Base-by-base conservation (phyloP, 148 eudicot species). In the Amaranthus palmeri region DNA sequence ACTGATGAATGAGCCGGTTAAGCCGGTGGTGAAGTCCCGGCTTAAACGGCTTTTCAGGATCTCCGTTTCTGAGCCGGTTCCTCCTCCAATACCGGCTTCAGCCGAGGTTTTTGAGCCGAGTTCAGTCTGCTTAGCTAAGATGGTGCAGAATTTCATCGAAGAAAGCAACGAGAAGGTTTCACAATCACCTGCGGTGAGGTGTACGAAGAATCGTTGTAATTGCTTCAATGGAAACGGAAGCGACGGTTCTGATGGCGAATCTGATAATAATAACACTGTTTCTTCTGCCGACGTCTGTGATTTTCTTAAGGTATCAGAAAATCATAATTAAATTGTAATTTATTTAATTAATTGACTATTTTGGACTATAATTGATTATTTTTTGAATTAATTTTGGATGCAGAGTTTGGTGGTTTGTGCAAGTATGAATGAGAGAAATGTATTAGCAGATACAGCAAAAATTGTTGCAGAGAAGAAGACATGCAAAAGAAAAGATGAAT, bases 81-180 rank as follows among this genome's bases (percentile, higher is more conserved):
- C 25, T 10, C 18, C 58, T 42, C 42, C 70, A 72, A 65, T 55
- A 78, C 82, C 15, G 83, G 72, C 41, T 56, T 64, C 18, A 71
- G 73, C 59, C 14, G 76, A 60, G 67, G 74, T 81, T 64, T 87
- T 84, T 14, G 98, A 93, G 71, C 98, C 98, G 68, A 86, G 91
- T 73, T 91, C 97, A 12, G 80, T 93, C 14, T 93, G 98, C 59
- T 78, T 93, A 50, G 93, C 87, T 10, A 91, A 89, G 25, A 91
- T 93, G 97, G 98, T 93, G 17, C 83, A 86, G 87, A 93, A 85
- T 82, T 93, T 89, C 69, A 83, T 93, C 4, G 97, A 93, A 61
- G 93, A 91, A 50, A 83, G 76, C 59, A 84, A 79, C 68, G 90
- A 91, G 57, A 85, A 83, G 65, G 83, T 78, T 2, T 15, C 72